A percentile compares a stretch with the other conserved stretches of the same genome.
phyloP scores from a whole-genome alignment of 75 land plant species.

The Pinus albicaulis region DNA sequence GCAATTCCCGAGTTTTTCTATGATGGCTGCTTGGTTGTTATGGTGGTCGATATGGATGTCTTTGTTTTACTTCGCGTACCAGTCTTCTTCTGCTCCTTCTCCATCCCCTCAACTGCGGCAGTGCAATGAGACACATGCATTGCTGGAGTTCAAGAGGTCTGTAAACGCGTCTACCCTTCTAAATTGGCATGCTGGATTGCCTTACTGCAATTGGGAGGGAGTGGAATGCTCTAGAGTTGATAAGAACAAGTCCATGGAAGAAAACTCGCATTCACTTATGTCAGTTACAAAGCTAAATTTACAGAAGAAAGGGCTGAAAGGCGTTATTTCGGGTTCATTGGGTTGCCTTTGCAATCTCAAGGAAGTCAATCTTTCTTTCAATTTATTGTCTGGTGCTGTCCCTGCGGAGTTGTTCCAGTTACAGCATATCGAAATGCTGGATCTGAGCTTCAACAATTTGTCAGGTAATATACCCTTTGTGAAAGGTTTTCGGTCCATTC shows the following conservation, averaged over 20 bases:
- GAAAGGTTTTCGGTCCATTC: conserved; percentile 10
- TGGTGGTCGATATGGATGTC: not conserved
- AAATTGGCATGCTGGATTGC: not conserved
- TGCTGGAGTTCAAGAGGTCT: not conserved
- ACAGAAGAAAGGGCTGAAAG: conserved; percentile 15
- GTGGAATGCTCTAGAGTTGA: conserved; percentile 10
- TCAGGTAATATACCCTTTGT: conserved; percentile 17
- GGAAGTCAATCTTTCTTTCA: conserved; percentile 36
- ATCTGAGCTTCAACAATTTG: conserved; percentile 39
- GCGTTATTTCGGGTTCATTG: conserved; percentile 19
- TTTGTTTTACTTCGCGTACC: not conserved
- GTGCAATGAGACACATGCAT: not conserved
- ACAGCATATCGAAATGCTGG: conserved; percentile 20
- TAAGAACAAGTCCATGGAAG: not conserved
- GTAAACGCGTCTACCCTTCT: not conserved
- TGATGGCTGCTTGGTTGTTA: not conserved
- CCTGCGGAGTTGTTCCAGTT: conserved; percentile 23
- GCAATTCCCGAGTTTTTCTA: not conserved
- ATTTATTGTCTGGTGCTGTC: conserved; percentile 18
- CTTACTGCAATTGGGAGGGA: conserved; percentile 32
- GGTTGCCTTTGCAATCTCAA: conserved; percentile 24
- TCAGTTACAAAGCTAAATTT: conserved; percentile 16
- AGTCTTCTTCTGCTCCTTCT: not conserved
- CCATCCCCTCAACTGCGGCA: not conserved
- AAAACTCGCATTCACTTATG: not conserved